Base-by-base conservation (phyloP, 192 early-diverging fungal genomes). In the Coemansia furcata region DNA sequence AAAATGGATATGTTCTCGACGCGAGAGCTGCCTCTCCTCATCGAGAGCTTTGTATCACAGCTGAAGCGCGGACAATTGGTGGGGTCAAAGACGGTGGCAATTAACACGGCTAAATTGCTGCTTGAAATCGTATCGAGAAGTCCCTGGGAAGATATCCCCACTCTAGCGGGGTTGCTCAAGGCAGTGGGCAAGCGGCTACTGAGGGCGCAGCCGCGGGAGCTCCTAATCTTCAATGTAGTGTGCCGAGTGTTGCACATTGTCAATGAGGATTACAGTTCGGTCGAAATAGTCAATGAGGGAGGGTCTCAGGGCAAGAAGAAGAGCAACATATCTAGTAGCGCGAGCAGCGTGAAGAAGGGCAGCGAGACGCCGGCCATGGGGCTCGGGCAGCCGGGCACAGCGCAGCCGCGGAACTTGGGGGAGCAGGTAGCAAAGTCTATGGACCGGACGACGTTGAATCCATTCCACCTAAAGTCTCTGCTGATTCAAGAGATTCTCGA, bases 401-500 rank as follows among this genome's bases (percentile, higher is more conserved):
- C 61, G 60, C 21, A 12, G 46, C 32, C 73, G 39, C 50, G 79
- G 38, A 85, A 82, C 66, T 66, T 91, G n/a, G 69, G 87, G n/a
- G 88, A 88, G 44, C 87, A 92, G 64, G 72, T 78, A 57, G 47
- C 77, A 38, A 60, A 67, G 23, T 54, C 72, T 21, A 69, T 78
- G 26, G 72, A 63, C 47, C 69, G 76, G 32, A 71, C 75, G 60
- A 65, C 75, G 23, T 66, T 69, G 62, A 77, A 73, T 64, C 35
- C 69, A 32, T 58, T 73, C 76, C 76, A 81, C 63, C 76, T 93
- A 64, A 95, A 94, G 68, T 86, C 89, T 19, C 73, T 86, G 38
- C 87, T 99, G 38, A 90, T 92, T 44, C 88, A 93, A 43, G 88
- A 88, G 40, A 88, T 99, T 68, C 87, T 89, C 42, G 97, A 97